Evolutionary conservation across 1,284 basidiomycete genomes (phyloP).

Genomic region (Rugosomyces carneus): DNA sequence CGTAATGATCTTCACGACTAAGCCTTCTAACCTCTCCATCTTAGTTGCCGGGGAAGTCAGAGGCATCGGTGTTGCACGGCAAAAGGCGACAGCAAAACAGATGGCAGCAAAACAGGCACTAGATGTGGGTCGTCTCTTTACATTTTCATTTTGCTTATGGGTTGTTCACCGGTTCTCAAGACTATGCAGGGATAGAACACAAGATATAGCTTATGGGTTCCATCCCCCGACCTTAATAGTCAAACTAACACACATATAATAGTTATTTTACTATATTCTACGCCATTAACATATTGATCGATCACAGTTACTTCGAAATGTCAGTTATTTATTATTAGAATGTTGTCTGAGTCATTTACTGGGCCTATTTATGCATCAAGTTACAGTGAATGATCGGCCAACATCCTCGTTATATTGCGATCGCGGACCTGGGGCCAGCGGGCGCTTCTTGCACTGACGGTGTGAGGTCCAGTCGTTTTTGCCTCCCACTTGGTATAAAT

Average conservation of each 20-base stretch:
- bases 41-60: conserved; percentile 43
- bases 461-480: too few relatives aligned
- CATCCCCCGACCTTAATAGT: too few relatives aligned
- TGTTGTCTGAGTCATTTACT: background rate
- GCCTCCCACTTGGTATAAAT: too few relatives aligned
- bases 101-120: conserved; percentile 45
- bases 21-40: conserved; percentile 1
- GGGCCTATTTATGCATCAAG: background rate
- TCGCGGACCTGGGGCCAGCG: too few relatives aligned
- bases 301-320: background rate
- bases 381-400: background rate
- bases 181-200: conserved; percentile 2
- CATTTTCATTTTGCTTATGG: background rate
- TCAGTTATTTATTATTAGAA: background rate
- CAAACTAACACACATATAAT: too few relatives aligned
- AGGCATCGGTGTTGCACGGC: conserved; percentile 36
- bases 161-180: conserved; percentile 4
- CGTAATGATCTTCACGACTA: background rate
- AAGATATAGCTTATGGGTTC: background rate
- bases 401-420: too few relatives aligned
- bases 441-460: too few relatives aligned
- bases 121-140: conserved; percentile 21
- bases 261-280: background rate
- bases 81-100: conserved; percentile 46
- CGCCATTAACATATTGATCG: background rate